These are phyloP conservation scores for Ogataea angusta DNA, from an alignment of 805 yeast genomes.

Conservation along the genomic window DNA sequence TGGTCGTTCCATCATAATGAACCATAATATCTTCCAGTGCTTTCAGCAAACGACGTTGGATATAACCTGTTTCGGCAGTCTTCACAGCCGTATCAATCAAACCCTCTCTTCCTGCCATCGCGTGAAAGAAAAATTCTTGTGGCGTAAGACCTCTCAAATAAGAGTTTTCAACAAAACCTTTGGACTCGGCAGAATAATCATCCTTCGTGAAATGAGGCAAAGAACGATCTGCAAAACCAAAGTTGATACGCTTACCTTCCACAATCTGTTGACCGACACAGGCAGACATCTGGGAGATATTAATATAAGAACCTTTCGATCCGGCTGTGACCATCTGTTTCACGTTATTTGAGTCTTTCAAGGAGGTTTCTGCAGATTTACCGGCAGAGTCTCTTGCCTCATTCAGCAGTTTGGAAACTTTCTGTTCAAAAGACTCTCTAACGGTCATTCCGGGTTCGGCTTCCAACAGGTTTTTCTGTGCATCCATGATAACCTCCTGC, in stretches of 20 bases:
- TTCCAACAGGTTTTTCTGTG: conserved; percentile 80
- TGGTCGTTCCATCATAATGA: conserved; percentile 96
- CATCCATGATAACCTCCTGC: conserved; percentile 88
- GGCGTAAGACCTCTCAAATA: conserved; percentile 97
- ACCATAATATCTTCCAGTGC: conserved; percentile 98
- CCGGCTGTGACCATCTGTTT: conserved; percentile 99
- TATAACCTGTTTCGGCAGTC: conserved; percentile 98
- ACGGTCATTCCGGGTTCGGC: conserved; percentile 99
- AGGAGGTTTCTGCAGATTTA: conserved; percentile 94
- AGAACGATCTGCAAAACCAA: conserved; percentile 94
- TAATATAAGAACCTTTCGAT: conserved; percentile 97
- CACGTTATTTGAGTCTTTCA: conserved; percentile 91
- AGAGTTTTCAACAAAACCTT: conserved; percentile 97
- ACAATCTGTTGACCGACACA: conserved; percentile 99
- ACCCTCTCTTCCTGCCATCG: conserved; percentile 99
- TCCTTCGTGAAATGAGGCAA: conserved; percentile 98
- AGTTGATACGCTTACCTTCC: conserved; percentile 98
- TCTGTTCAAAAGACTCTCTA: conserved; percentile 97
- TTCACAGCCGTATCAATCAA: conserved; percentile 98
- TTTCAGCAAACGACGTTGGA: conserved; percentile 95
- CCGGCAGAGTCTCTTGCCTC: conserved; percentile 99
- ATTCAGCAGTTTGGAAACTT: conserved; percentile 89
- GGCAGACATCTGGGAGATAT: conserved; percentile 99
- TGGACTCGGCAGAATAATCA: conserved; percentile 97
- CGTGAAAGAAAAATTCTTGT: conserved; percentile 98